These are phyloP conservation scores for Akanthomyces muscarius DNA, from an alignment of 2,329 filamentous ascomycete genomes.

Conservation along the genomic window DNA sequence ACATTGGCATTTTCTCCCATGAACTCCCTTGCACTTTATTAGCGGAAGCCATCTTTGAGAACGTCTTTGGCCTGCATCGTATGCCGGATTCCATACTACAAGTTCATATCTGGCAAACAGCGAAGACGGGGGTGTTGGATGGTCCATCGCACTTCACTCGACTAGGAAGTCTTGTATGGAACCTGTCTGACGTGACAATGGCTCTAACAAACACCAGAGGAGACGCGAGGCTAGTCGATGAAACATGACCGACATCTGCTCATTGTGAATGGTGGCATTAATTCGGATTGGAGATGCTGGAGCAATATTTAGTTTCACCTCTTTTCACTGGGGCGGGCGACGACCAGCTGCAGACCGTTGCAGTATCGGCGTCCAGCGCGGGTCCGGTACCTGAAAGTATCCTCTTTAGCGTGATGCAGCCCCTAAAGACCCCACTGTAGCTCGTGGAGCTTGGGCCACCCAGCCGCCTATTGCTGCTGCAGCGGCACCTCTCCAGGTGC, in stretches of 20 bases:
- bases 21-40: too few relatives aligned
- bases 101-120: too few relatives aligned
- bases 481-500: background rate
- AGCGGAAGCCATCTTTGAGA: too few relatives aligned
- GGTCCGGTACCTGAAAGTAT: conserved; percentile 2
- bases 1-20: too few relatives aligned
- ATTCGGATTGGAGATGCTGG: background rate
- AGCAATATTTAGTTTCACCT: background rate
- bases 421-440: background rate
- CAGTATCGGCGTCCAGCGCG: background rate
- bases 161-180: too few relatives aligned
- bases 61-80: too few relatives aligned
- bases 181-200: too few relatives aligned
- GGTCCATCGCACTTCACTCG: too few relatives aligned
- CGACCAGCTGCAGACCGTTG: background rate
- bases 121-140: too few relatives aligned
- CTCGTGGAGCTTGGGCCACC: background rate
- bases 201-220: too few relatives aligned
- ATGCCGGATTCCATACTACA: too few relatives aligned
- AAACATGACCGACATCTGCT: background rate
- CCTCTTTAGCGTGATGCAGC: background rate
- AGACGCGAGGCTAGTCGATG: background rate
- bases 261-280: background rate
- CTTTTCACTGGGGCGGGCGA: background rate
- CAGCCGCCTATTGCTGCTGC: background rate